A percentile compares a stretch with the other conserved stretches of the same genome.
phyloP scores from a whole-genome alignment of 2,329 filamentous ascomycete species.

The Pyricularia sp. region DNA sequence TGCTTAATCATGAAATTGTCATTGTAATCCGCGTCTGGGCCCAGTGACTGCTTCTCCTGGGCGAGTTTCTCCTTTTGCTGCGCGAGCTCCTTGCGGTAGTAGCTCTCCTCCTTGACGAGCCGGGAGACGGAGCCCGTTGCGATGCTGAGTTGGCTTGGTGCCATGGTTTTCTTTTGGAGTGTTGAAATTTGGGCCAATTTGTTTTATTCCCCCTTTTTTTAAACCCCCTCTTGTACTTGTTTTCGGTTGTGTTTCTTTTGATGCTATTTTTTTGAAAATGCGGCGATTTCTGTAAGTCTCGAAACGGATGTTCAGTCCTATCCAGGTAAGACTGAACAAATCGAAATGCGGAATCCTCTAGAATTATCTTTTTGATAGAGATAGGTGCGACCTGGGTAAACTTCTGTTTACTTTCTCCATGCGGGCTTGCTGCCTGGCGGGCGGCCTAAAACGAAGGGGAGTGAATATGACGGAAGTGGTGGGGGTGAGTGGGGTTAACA shows the following conservation, averaged over 20 bases:
- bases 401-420: background rate
- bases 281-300: background rate
- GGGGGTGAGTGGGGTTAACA: background rate
- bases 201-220: background rate
- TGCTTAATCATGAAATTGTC: conserved; percentile 70
- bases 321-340: background rate
- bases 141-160: conserved; percentile 64
- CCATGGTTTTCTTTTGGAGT: conserved; percentile 44
- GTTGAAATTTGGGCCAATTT: background rate
- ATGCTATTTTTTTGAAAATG: background rate
- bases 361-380: background rate
- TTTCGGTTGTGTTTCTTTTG: background rate
- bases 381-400: background rate
- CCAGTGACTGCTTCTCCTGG: conserved; percentile 36
- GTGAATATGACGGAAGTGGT: background rate
- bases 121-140: conserved; percentile 68
- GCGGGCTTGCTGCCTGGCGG: background rate
- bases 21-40: conserved; percentile 53
- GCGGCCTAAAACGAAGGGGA: background rate
- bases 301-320: no score
- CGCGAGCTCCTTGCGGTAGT: conserved; percentile 75
- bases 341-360: background rate
- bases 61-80: conserved; percentile 61
- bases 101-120: conserved; percentile 80
- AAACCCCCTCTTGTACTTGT: background rate